Base-by-base conservation (phyloP, 2,329 filamentous ascomycete species). In the Tricladium varicosporioides region DNA sequence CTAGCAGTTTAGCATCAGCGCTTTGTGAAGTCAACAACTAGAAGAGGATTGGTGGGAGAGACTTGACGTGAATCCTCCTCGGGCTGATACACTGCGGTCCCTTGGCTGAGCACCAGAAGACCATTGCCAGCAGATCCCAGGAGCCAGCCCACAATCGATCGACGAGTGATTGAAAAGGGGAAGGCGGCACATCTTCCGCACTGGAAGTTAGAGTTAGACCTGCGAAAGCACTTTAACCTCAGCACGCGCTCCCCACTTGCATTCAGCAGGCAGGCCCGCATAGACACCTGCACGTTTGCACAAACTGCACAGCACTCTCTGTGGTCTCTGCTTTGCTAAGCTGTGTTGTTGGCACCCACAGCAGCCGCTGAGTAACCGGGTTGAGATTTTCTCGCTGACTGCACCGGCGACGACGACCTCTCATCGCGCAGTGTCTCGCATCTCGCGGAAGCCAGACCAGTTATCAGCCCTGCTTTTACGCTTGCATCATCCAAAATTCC, bases 1-100 rank as follows among this genome's bases (percentile, higher is more conserved):
- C 55, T 58, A 60, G 53, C 22, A 51, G 51, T 11, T 40, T 22
- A 33, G 16, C 13, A 27, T 27, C 48, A 33, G 31, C 51, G 54
- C 54, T 50, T 53, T 46, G 42, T 14, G 10, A 15, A 10, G 2
- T 15, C 13, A 14, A 43, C 40, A 18, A 18, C n/a, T 18, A n/a
- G n/a, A 18, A 22, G 9, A 15, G n/a, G 15, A 22, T 46, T 16
- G 43, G 43, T 15, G 43, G 16, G 15, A 11, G 43, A 18, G 43
- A 43, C 27, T 48, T 48, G 46, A 48, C 46, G 46, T 48, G 46
- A 48, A 22, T n/a, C 36, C 19, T 31, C 46, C 18, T 48, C 46
- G 8, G 10, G 49, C 36, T 7, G 14, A n/a, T 36, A 44, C 22
- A 31, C 49, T 31, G 43, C 36, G 11, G 49, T 31, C 15, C 31